These are phyloP conservation scores for Phoma herbarum DNA, from an alignment of 2,329 filamentous ascomycete species.

Conservation along the genomic window DNA sequence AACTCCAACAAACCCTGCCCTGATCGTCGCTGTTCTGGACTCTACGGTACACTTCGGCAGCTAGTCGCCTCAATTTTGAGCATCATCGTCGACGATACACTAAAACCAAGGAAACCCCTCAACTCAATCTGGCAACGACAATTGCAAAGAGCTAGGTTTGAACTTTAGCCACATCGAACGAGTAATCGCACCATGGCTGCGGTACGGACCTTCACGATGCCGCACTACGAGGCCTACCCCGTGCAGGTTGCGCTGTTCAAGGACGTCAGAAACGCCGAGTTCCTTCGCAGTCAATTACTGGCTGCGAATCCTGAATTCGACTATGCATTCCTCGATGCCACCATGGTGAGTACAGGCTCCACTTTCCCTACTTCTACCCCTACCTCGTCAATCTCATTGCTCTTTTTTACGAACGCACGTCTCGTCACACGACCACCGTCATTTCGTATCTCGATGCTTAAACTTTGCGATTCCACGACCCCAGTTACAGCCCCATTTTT, in stretches of 20 bases:
- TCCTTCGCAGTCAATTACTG: conserved; percentile 84
- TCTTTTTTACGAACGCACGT: not conserved
- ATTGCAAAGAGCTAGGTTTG: conserved; percentile 7
- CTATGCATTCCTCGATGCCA: conserved; percentile 92
- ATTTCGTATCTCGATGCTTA: not conserved
- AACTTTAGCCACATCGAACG: not conserved
- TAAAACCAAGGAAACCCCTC: not conserved
- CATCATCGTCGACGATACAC: not conserved
- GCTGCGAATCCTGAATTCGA: conserved; percentile 84
- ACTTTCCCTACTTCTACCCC: not conserved
- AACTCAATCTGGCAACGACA: not conserved
- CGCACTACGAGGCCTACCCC: conserved; percentile 76
- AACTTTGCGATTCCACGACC: not conserved
- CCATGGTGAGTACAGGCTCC: conserved; percentile 63
- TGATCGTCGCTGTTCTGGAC: conserved; percentile 5
- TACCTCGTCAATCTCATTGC: not conserved
- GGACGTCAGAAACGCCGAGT: conserved; percentile 77
- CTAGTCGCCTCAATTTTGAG: not conserved
- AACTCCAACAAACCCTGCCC: not conserved
- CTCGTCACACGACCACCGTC: conserved; percentile 1
- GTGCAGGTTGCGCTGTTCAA: conserved; percentile 80
- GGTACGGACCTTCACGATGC: conserved; percentile 74
- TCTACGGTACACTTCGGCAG: not conserved
- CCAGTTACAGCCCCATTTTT: conserved; percentile 4
- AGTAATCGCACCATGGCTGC: conserved; percentile 21